Evolutionary conservation across 495 filamentous ascomycete species (phyloP).

Genomic region (Neurospora tetraspora): DNA sequence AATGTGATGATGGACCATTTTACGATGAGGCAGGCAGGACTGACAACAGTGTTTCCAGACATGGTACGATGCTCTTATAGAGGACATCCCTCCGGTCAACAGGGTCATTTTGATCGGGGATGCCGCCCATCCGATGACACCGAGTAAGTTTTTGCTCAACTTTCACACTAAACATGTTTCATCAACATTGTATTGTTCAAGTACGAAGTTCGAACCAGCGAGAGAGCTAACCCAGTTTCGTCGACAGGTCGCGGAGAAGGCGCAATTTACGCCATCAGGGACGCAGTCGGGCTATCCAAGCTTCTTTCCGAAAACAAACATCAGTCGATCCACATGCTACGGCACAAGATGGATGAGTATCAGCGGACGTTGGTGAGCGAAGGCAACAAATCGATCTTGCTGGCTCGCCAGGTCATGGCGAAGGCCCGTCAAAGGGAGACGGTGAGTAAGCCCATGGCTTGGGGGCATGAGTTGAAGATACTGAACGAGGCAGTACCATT

Average conservation of each 20-base stretch:
- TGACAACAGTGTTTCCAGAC: not conserved
- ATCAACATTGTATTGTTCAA: not conserved
- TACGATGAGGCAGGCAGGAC: not conserved
- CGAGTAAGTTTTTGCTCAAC: slow-evolving; percentile 35
- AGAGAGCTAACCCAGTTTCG: not conserved
- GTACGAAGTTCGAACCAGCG: not conserved
- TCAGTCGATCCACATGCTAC: not conserved
- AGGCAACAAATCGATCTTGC: slow-evolving; percentile 8
- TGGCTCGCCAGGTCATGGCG: not conserved
- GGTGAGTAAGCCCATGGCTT: not conserved
- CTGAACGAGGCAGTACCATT: slow-evolving; percentile 1
- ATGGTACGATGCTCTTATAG: slow-evolving; percentile 12
- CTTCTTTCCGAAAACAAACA: slow-evolving; percentile 9
- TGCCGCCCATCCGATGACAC: slow-evolving; percentile 50
- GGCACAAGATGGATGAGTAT: slow-evolving; percentile 9
- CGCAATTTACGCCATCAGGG: slow-evolving; percentile 20
- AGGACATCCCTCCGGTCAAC: slow-evolving; percentile 18
- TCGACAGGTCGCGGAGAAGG: slow-evolving; percentile 25
- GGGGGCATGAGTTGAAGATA: slow-evolving; percentile 5
- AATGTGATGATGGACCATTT: not conserved
- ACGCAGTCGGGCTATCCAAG: slow-evolving; percentile 16
- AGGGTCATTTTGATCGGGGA: slow-evolving; percentile 45
- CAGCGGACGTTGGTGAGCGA: slow-evolving; percentile 7
- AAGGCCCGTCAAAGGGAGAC: not conserved
- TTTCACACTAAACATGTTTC: not conserved